Percentiles rank a stretch among this genome's conserved stretches.
phyloP scores from a whole-genome alignment of 2,329 filamentous ascomycete genomes.

The Colletotrichum simmondsii region DNA sequence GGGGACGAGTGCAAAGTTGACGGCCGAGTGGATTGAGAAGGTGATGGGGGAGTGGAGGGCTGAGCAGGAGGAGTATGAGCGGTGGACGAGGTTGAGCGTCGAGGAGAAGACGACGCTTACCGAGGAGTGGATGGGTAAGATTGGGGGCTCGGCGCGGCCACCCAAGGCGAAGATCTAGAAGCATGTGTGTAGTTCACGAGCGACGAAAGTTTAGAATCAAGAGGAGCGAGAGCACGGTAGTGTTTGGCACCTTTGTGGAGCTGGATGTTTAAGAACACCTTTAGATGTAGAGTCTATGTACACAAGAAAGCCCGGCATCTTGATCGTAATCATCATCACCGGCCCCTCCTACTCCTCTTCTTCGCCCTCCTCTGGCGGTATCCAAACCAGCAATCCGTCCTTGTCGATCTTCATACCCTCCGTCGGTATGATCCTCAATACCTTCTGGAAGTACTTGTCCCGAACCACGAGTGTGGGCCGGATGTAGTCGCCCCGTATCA shows the following conservation, averaged over 20 bases:
- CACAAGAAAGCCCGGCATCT: constrained; percentile 1
- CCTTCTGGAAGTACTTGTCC: constrained; percentile 94
- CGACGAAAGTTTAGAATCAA: background rate
- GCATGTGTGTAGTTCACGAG: background rate
- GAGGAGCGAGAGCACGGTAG: background rate
- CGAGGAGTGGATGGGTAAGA: constrained; percentile 67
- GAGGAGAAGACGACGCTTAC: constrained; percentile 67
- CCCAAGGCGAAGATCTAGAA: constrained; percentile 34
- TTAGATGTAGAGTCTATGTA: constrained; percentile 31
- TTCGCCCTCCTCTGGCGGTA: constrained; percentile 56
- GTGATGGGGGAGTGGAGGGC: constrained; percentile 67
- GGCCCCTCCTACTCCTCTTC: constrained; percentile 37
- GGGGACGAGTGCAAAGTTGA: constrained; percentile 69
- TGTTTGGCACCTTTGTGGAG: background rate
- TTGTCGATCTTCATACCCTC: constrained; percentile 76
- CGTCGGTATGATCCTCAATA: constrained; percentile 82
- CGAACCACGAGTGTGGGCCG: constrained; percentile 79
- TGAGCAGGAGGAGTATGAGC: constrained; percentile 66
- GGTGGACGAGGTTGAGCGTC: constrained; percentile 62
- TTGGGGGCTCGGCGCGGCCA: constrained; percentile 43
- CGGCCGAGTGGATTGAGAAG: constrained; percentile 65
- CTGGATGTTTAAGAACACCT: background rate
- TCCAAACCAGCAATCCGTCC: constrained; percentile 72
- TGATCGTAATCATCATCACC: constrained; percentile 1
- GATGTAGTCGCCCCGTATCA: constrained; percentile 74